A percentile compares a stretch with the other conserved stretches of the same genome.
These are phyloP conservation scores for Candida golubevii DNA, from an alignment of 805 yeast genomes.

Conservation along the genomic window DNA sequence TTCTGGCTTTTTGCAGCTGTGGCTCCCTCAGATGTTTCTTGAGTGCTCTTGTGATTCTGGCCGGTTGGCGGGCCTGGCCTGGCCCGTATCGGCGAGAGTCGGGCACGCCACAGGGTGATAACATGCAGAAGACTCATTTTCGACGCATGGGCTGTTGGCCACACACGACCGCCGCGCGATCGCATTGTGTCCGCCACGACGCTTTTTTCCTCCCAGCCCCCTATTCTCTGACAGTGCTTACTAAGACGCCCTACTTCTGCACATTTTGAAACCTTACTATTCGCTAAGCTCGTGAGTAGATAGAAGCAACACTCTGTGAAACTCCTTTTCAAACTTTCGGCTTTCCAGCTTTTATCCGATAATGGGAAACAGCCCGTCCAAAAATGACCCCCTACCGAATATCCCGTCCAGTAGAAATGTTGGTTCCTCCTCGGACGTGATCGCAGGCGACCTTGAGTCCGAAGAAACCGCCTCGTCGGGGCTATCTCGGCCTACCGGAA, in stretches of 20 bases:
- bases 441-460: conserved; percentile 36
- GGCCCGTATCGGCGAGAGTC: too few species aligned
- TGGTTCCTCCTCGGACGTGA: conserved; percentile 21
- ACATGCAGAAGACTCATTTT: too few species aligned
- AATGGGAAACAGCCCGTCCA: conserved; percentile 69
- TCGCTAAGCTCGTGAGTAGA: neutral
- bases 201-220: neutral
- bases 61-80: too few species aligned
- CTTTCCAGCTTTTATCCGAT: conserved; percentile 3
- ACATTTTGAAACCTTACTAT: neutral
- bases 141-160: too few species aligned
- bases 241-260: neutral
- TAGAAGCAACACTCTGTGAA: too few species aligned
- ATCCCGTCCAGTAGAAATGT: conserved; percentile 27
- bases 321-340: neutral
- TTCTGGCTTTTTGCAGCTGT: too few species aligned
- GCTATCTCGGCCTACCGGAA: conserved; percentile 35
- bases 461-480: conserved; percentile 38
- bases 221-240: too few species aligned
- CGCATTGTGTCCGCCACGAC: conserved; percentile 7
- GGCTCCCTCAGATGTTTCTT: too few species aligned
- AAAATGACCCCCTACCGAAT: conserved; percentile 46
- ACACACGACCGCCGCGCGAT: neutral
- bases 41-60: too few species aligned
- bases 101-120: too few species aligned